Percentiles rank a stretch among this genome's conserved stretches.
These are phyloP conservation scores for Penicillium silybi DNA, from an alignment of 495 filamentous ascomycete species.

Conservation along the genomic window DNA sequence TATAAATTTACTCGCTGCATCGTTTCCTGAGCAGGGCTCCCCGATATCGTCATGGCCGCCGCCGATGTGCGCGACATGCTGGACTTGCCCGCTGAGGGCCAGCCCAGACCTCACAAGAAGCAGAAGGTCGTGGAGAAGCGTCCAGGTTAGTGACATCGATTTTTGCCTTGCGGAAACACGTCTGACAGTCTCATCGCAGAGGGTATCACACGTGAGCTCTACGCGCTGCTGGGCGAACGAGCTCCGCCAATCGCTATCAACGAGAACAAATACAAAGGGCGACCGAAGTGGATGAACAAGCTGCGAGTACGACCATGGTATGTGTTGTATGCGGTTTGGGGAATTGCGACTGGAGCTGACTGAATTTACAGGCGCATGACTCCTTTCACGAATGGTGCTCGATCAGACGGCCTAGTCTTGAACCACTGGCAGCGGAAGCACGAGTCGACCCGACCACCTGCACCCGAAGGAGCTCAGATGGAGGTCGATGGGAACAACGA, in stretches of 20 bases:
- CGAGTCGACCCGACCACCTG: conserved; percentile 36
- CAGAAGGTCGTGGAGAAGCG: conserved; percentile 67
- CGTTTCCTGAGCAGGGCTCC: conserved; percentile 2
- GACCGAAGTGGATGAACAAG: conserved; percentile 56
- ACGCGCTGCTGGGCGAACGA: conserved; percentile 61
- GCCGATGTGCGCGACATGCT: conserved; percentile 92
- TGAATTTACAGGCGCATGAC: conserved; percentile 41
- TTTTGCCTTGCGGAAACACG: neutral
- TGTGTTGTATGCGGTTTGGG: neutral
- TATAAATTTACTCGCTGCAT: neutral
- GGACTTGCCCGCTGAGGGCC: conserved; percentile 65
- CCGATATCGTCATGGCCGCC: conserved; percentile 56
- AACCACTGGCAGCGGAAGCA: conserved; percentile 60
- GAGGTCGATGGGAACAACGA: conserved; percentile 26
- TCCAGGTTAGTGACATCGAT: conserved; percentile 47
- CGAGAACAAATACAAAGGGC: conserved; percentile 63
- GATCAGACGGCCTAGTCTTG: conserved; percentile 54
- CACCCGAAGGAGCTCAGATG: conserved; percentile 32
- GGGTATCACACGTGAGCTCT: conserved; percentile 66
- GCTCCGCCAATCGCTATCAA: conserved; percentile 65
- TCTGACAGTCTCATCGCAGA: conserved; percentile 49
- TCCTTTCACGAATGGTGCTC: conserved; percentile 57
- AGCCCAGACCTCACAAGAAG: conserved; percentile 68
- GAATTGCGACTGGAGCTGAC: neutral
- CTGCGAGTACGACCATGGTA: conserved; percentile 52